phyloP scores from a whole-genome alignment of 2,329 filamentous ascomycete species.

The Fusarium sp. region DNA sequence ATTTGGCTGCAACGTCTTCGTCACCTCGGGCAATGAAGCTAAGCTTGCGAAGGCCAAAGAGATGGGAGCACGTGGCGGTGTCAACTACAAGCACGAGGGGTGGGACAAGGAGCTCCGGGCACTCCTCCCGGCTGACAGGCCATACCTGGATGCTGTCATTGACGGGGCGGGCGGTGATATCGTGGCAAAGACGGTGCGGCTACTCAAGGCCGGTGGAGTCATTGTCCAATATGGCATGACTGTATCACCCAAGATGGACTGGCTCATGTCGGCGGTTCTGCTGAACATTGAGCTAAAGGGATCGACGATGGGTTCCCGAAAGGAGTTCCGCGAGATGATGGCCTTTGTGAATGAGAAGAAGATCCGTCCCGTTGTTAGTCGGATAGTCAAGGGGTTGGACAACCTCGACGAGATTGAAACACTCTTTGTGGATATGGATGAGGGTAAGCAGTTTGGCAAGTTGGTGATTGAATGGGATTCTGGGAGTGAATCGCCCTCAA shows the following conservation, averaged over 20 bases:
- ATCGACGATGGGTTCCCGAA: conserved; percentile 89
- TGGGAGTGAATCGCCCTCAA: conserved; percentile 32
- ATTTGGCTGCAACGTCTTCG: conserved; percentile 81
- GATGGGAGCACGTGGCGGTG: conserved; percentile 85
- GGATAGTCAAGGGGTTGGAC: conserved; percentile 78
- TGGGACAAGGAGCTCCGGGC: conserved; percentile 84
- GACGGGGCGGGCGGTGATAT: conserved; percentile 93
- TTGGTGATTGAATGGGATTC: conserved; percentile 75
- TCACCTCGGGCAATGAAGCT: conserved; percentile 78
- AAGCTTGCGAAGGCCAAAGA: conserved; percentile 80
- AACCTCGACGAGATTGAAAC: conserved; percentile 83
- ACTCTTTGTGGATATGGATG: conserved; percentile 90
- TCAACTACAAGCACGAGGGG: conserved; percentile 79
- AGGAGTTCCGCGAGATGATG: conserved; percentile 93
- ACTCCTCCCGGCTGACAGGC: conserved; percentile 73
- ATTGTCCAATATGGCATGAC: conserved; percentile 95
- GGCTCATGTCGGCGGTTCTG: conserved; percentile 84
- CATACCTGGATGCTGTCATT: conserved; percentile 83
- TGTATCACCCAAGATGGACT: conserved; percentile 84
- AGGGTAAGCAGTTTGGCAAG: conserved; percentile 90
- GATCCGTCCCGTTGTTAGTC: conserved; percentile 82
- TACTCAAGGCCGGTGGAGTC: conserved; percentile 87
- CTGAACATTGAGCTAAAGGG: conserved; percentile 90
- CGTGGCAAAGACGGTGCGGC: conserved; percentile 72
- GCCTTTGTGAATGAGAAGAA: conserved; percentile 80